Evolutionary conservation across 2,329 filamentous ascomycete genomes (phyloP), one percentile per base, ranked within the genome.

Genomic region (Neofusicoccum laricinum): DNA sequence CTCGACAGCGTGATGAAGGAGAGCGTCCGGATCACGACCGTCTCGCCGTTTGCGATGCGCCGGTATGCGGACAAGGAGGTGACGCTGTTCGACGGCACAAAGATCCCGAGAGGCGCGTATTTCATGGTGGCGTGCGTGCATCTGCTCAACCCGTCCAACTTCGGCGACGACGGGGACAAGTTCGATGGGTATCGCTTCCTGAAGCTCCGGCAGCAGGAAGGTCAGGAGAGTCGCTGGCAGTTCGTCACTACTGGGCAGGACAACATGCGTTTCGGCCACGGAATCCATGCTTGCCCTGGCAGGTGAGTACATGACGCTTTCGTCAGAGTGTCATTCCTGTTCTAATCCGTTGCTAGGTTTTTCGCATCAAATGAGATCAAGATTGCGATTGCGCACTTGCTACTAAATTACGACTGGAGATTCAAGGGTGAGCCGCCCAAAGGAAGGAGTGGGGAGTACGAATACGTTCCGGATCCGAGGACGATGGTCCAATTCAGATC

Each of bases 1-100:
- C 67, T 81, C 65, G 79, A 81, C 66, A 81, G 79, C 61, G 72
- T 76, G 0, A 67, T 81, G 61, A 80, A 80, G 57, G 78, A 81
- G 66, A 69, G 61, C 7, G 11, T 14, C 45, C 19, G 45, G 1
- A 7, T 30, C 25, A 30, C 25, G 5, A 30, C 25, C 25, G 25
- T 30, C 25, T 30, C 25, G 25, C 25, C 25, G 5, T 30, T 30
- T 6, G 25, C 25, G 5, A 30, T 30, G 25, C 25, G 25, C 25
- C 5, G 25, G 25, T 30, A 30, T 11, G 19, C 19, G 2, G 5
- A 48, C 11, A 11, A 25, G 19, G 12, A 8, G 2, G 12, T 48
- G 2, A 48, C 45, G 2, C 45, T 48, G 17, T 48, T 14, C 45
- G 45, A 48, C 10, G 45, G 21, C 6, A 48, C 45, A 3, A 11